Evolutionary conservation across 805 yeast genomes (phyloP), one percentile per base, ranked within the genome.

Genomic region (Zygoascus bituminiphila): DNA sequence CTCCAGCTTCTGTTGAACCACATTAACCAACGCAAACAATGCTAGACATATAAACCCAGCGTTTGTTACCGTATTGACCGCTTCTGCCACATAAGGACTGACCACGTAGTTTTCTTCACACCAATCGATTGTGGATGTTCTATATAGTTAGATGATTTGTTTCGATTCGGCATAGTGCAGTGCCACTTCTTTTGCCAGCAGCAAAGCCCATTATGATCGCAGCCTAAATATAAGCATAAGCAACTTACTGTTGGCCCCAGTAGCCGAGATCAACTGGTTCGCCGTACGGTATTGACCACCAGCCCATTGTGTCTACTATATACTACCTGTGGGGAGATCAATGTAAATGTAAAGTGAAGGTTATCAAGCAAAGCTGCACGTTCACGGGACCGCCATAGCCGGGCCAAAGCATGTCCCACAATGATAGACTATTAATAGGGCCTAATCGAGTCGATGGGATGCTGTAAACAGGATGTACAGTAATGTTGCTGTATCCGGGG

Each of bases 91-190:
- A 60, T 85, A 93, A 10, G 76, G 76, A 10, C 91, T 76, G 1
- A 89, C 85, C 9, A 88, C 91, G 62, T 91, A 91, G 69, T 91
- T 91, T 65, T 93, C 98, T 61, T 91, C 98, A 67, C 98, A 91
- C 98, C 98, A 91, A 62, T 91, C 98, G 35, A 93, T 93, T n/a
- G 98, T 89, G 35, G 96, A 78, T 0, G 98, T 88, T 2, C 69
- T 60, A 37, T 49, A 23, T 45, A 57, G 33, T 29, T 29, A n/a
- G n/a, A n/a, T n/a, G n/a, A n/a, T n/a, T n/a, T n/a, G n/a, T n/a
- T n/a, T n/a, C n/a, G n/a, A n/a, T n/a, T n/a, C n/a, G n/a, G n/a
- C 37, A 15, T 29, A 17, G 37, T 23, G 12, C 14, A 19, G 33
- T 24, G 21, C 33, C 22, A 41, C 20, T 10, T 12, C 20, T 44